Conservation (phyloP, 176 grass and related monocot species). For the Elymus sibiricus region DNA sequence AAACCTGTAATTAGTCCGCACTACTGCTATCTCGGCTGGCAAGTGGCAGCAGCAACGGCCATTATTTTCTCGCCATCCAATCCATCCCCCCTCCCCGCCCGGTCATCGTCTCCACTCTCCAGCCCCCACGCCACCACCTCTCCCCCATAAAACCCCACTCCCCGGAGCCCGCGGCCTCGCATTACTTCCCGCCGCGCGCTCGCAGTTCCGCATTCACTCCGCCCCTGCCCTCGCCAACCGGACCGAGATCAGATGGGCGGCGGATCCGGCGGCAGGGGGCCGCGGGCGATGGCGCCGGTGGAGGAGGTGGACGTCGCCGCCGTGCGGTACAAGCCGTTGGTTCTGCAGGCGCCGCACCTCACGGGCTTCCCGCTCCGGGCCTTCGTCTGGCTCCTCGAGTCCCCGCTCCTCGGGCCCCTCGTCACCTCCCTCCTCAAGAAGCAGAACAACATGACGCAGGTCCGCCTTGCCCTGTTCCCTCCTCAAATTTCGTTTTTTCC, state of each 20-base stretch:
- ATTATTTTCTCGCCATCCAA: background rate
- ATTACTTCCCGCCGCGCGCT: background rate
- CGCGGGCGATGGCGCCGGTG: constrained; percentile 52
- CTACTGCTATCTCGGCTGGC: background rate
- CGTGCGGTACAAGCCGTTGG: constrained; percentile 54
- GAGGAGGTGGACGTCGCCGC: constrained; percentile 65
- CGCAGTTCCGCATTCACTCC: background rate
- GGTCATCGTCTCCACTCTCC: background rate
- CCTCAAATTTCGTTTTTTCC: no score
- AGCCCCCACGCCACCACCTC: background rate
- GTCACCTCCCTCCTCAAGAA: constrained; percentile 60
- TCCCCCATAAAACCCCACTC: background rate
- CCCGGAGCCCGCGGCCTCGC: no score
- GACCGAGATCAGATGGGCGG: background rate
- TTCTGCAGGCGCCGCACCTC: constrained; percentile 64
- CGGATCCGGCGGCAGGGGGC: constrained; percentile 19
- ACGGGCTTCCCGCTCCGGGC: constrained; percentile 50
- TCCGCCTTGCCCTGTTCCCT: background rate
- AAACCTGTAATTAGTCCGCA: background rate
- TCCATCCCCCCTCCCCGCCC: background rate
- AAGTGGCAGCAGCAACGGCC: background rate
- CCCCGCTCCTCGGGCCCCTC: constrained; percentile 47
- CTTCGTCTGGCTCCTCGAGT: constrained; percentile 81
- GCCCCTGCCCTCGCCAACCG: no score
- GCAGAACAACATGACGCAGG: constrained; percentile 73